Percentiles rank a stretch among this genome's conserved stretches.
Conservation (phyloP, 345 rosid genomes). For the Hypericum androsaemum region DNA sequence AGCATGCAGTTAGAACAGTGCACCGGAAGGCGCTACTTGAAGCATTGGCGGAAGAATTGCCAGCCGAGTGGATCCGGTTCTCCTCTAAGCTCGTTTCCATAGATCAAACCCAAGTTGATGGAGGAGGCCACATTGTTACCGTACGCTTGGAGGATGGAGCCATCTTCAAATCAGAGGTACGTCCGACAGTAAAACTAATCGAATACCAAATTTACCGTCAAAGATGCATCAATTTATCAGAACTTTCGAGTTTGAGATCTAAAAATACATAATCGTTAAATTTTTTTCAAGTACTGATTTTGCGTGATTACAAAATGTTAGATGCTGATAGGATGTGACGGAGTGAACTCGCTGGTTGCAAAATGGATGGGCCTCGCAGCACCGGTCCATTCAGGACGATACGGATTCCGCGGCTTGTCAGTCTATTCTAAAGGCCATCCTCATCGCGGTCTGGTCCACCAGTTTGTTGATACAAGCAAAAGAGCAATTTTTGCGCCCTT, state of each 20-base stretch:
- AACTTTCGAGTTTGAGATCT: not conserved
- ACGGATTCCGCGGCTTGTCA: not conserved
- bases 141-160: not conserved
- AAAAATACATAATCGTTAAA: no score
- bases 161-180: not conserved
- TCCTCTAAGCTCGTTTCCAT: not conserved
- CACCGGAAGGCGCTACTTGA: not conserved
- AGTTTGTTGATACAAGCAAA: not conserved
- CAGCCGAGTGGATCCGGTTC: not conserved
- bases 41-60: constrained; percentile 1
- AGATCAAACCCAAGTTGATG: not conserved
- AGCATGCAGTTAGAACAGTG: not conserved
- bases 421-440: not conserved
- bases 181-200: no score
- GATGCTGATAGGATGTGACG: constrained; percentile 5
- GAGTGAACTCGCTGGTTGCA: not conserved
- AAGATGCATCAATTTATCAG: no score
- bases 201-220: no score
- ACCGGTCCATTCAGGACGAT: not conserved
- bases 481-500: not conserved
- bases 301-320: not conserved
- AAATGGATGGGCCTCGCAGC: not conserved
- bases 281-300: no score
- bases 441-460: not conserved
- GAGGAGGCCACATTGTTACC: not conserved